Evolutionary conservation across 1,284 basidiomycete genomes (phyloP), one percentile per base, ranked within the genome.

Genomic region (Cutaneotrichosporon mucoides): DNA sequence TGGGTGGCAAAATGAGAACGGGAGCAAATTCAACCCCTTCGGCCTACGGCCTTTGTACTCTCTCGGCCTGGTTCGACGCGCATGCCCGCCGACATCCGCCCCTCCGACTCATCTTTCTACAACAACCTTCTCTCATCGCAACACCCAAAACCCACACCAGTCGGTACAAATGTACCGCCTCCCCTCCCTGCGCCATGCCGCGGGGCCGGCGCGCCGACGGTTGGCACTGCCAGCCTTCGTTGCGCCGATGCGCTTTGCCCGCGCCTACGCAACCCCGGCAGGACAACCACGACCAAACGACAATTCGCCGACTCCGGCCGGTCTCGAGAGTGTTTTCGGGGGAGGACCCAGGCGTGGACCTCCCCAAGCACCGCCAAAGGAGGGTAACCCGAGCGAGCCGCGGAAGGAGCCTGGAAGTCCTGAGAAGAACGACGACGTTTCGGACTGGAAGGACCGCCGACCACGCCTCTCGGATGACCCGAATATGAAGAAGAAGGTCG

Each of bases 321-420:
- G 73, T 11, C 68, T 75, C 53, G 75, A 75, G 54, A 66, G 66
- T 12, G 65, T 75, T 8, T 77, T 78, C 55, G 74, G 74, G 42
- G 72, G 71, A 38, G 46, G 47, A 15, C 45, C 62, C 11, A 50
- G 59, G 15, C 53, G 55, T 11, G 46, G 55, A 12, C 34, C 60
- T 2, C 50, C 57, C 35, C 38, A 16, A 15, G 15, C 38, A 11
- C 11, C 38, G 10, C 15, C 49, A 2, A 38, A 16, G 7, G 34
- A 11, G 6, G 49, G 38, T 3, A 52, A 42, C 15, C 41, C 58
- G 51, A 53, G 48, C 42, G 55, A 44, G 51, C 69, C 35, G 69
- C 73, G 24, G 66, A 66, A 53, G 68, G 70, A 38, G 59, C 70
- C 41, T 69, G 72, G 43, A 55, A 65, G 4, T 63, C 67, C 37